Evolutionary conservation across 192 early-diverging fungal species (phyloP), one percentile per base, ranked within the genome.

Genomic region (Endogone sp.): DNA sequence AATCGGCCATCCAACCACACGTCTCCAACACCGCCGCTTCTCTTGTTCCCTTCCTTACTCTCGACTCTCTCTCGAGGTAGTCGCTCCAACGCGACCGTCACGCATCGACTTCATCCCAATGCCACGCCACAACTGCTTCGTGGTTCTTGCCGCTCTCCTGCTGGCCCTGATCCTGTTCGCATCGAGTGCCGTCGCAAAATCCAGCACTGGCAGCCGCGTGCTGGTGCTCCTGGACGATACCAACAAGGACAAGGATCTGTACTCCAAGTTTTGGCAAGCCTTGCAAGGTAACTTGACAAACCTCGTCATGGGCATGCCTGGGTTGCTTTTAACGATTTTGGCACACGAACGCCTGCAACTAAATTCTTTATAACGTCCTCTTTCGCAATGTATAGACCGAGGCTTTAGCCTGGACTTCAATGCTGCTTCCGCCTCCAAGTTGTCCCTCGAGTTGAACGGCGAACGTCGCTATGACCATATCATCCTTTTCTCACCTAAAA

Each of bases 381-480:
- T n/a, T n/a, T n/a, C n/a, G n/a, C n/a, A n/a, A n/a, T n/a, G n/a
- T n/a, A 8, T 79, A 92, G 89, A 81, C 8, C 84, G 88, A 24
- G 76, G 89, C 4, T 89, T 84, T 73, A 75, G 75, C n/a, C 70
- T 94, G 21, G 78, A 75, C 21, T 84, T 81, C 37, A 85, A 79
- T 59, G 79, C 71, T 21, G 85, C 88, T 16, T 67, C 77, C 29
- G 88, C 89, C 67, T 63, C 74, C 23, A 72, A 84, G 2, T 68
- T 87, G 2, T 67, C 69, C 8, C 75, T 96, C 59, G 81, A 86
- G 66, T 72, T 80, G 16, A 83, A 82, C 63, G 92, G 82, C 32
- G 83, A 85, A 75, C 84, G 85, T 28, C 73, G 68, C 24, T 97
- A 85, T 75, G 91, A 96, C 75, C 94, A 98, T 60, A 79, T 94